These are phyloP conservation scores for Nemania serpens DNA, from an alignment of 2,329 filamentous ascomycete genomes.

Conservation along the genomic window DNA sequence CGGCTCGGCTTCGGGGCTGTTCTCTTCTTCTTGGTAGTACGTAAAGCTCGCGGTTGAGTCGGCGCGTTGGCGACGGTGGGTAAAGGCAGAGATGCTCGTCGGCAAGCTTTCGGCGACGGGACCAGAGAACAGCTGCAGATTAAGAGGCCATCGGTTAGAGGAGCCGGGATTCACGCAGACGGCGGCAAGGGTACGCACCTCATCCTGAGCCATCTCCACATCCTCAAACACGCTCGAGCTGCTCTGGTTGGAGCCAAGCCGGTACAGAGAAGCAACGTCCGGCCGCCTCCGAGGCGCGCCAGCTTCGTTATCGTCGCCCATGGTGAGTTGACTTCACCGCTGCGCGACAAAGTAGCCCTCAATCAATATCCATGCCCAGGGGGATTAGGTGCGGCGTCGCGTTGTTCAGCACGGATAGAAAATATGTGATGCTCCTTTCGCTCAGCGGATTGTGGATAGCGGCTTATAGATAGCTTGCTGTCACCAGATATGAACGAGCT, in stretches of 20 bases:
- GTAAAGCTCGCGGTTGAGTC: slow-evolving; percentile 89
- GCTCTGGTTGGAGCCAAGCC: slow-evolving; percentile 72
- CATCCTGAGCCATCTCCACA: slow-evolving; percentile 98
- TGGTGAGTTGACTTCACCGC: slow-evolving; percentile 16
- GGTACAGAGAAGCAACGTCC: slow-evolving; percentile 55
- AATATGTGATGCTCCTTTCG: neutral
- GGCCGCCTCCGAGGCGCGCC: slow-evolving; percentile 32
- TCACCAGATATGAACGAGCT: slow-evolving; percentile 1
- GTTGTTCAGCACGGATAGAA: no score
- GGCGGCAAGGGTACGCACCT: slow-evolving; percentile 57
- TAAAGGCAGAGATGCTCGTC: slow-evolving; percentile 89
- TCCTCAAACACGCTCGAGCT: slow-evolving; percentile 84
- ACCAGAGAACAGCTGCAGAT: slow-evolving; percentile 76
- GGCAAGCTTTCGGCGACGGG: slow-evolving; percentile 96
- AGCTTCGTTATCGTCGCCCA: slow-evolving; percentile 31
- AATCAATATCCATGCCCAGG: slow-evolving; percentile 3
- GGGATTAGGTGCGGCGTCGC: neutral
- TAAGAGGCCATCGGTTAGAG: slow-evolving; percentile 26
- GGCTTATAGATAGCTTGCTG: neutral
- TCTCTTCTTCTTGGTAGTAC: slow-evolving; percentile 76
- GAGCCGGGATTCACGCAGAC: slow-evolving; percentile 16
- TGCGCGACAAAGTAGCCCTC: slow-evolving; percentile 20
- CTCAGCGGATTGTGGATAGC: neutral
- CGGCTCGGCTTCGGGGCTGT: slow-evolving; percentile 46
- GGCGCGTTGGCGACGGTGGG: slow-evolving; percentile 77